Percentiles rank a stretch among this genome's conserved stretches.
Evolutionary conservation across 1,284 basidiomycete species (phyloP).

Genomic region (Austropuccinia psidii): DNA sequence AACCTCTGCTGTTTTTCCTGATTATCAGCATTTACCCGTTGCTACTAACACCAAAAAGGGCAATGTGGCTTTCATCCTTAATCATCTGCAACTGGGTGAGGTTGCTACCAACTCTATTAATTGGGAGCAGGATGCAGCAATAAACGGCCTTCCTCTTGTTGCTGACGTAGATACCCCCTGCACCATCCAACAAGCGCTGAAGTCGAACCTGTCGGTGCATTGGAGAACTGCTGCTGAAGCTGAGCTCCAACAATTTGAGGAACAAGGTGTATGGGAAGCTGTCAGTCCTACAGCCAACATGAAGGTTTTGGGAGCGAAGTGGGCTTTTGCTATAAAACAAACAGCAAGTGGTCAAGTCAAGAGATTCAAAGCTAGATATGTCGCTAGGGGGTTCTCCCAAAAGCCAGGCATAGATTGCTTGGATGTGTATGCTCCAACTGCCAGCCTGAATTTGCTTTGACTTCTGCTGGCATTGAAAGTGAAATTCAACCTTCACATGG

Average conservation of each 20-base stretch:
- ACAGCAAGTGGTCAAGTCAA: not conserved
- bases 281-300: not conserved
- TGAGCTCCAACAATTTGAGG: not conserved
- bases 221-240: not conserved
- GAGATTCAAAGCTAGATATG: not conserved
- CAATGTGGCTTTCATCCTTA: not conserved
- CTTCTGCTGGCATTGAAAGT: not conserved
- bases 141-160: not conserved
- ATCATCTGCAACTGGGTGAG: not conserved
- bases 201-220: not conserved
- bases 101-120: not conserved
- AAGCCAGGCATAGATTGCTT: not conserved
- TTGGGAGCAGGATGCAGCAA: not conserved
- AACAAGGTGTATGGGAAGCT: not conserved
- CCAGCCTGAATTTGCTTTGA: not conserved
- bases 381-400: not conserved
- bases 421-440: conserved; percentile 5
- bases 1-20: not conserved
- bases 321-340: not conserved
- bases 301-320: not conserved
- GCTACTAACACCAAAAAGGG: not conserved
- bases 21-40: not conserved
- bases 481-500: not conserved
- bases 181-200: not conserved
- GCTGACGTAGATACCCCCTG: not conserved